These are phyloP conservation scores for Backusella mclennaniae DNA, from an alignment of 192 early-diverging fungal species.

Conservation along the genomic window DNA sequence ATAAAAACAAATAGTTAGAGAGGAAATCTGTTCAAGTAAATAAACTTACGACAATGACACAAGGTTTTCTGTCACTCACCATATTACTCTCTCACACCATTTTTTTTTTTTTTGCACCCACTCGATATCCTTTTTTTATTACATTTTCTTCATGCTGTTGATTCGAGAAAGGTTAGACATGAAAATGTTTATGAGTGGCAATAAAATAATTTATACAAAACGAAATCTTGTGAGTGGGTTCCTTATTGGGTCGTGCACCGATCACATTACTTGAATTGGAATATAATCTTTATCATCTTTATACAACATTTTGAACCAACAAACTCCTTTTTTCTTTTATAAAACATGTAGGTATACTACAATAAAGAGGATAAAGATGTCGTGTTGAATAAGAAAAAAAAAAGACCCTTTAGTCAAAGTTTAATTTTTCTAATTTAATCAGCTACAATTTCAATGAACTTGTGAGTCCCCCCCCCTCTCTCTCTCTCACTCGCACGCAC, in stretches of 20 bases:
- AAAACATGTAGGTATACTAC: background rate
- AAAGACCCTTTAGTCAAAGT: background rate
- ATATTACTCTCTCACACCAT: background rate
- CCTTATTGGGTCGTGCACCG: conserved; percentile 1
- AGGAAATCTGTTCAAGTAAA: background rate
- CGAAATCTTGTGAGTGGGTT: background rate
- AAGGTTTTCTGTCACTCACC: background rate
- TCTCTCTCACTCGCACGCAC: background rate
- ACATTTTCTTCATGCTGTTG: background rate
- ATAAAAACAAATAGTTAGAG: background rate
- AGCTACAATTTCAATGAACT: background rate
- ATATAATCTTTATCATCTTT: background rate
- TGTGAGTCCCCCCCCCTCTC: background rate
- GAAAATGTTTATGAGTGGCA: background rate
- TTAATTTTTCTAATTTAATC: background rate
- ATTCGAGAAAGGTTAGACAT: background rate
- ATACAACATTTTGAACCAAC: background rate
- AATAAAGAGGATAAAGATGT: background rate
- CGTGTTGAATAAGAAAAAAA: background rate
- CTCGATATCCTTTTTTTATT: background rate
- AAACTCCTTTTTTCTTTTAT: background rate
- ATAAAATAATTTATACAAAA: background rate
- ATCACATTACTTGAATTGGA: conserved; percentile 3
- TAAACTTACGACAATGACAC: background rate
- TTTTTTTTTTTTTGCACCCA: background rate